Conservation (phyloP, 768 basidiomycete genomes). For the Amanita polypyramis region DNA sequence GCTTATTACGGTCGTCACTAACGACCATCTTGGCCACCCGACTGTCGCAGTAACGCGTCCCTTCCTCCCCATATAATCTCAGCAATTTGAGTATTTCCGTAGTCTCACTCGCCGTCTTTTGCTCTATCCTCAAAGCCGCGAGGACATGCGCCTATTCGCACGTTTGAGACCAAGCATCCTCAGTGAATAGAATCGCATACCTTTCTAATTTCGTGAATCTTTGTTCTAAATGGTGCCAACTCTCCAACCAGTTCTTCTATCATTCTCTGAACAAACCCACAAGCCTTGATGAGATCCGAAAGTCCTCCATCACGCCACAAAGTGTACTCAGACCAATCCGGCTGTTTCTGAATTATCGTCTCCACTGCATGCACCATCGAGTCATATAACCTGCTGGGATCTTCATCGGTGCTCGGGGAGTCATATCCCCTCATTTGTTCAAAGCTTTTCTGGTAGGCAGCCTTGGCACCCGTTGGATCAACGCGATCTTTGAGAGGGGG, state of each 20-base stretch:
- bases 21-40: slow-evolving; percentile 40
- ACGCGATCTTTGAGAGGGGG: slow-evolving; percentile 1
- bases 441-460: neutral
- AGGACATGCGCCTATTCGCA: slow-evolving; percentile 39
- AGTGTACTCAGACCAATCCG: slow-evolving; percentile 36
- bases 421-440: slow-evolving; percentile 15
- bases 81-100: slow-evolving; percentile 41
- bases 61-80: slow-evolving; percentile 45
- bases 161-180: neutral
- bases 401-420: slow-evolving; percentile 23
- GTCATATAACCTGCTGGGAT: slow-evolving; percentile 28
- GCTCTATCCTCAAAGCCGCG: slow-evolving; percentile 35
- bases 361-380: slow-evolving; percentile 34
- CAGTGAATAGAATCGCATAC: slow-evolving; percentile 21
- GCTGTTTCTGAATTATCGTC: slow-evolving; percentile 30
- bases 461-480: neutral
- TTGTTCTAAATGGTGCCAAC: slow-evolving; percentile 27
- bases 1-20: slow-evolving; percentile 23
- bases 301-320: slow-evolving; percentile 9
- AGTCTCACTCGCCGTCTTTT: slow-evolving; percentile 35
- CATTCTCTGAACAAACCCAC: slow-evolving; percentile 39
- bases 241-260: slow-evolving; percentile 34
- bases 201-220: slow-evolving; percentile 29
- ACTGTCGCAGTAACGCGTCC: slow-evolving; percentile 36
- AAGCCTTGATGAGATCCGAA: slow-evolving; percentile 34